Conservation (phyloP, 1,139 yeast species). For the Torulaspora globosa region DNA sequence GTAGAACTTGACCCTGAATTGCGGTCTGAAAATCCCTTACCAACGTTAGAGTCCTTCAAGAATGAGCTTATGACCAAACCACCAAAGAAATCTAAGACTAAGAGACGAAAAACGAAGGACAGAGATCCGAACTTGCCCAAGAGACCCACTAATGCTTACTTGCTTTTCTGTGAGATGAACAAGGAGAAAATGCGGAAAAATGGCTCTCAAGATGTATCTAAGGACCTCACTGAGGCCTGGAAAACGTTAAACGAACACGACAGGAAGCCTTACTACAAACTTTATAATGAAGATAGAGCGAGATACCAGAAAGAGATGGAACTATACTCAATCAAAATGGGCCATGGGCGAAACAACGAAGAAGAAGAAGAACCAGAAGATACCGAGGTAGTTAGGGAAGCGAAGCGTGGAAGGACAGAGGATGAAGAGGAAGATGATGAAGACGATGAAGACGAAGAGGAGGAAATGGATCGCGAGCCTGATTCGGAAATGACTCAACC, state of each 20-base stretch:
- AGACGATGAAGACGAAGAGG: conserved; percentile 23
- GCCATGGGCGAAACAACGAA: conserved; percentile 10
- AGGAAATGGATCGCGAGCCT: conserved; percentile 23
- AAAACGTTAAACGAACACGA: conserved; percentile 65
- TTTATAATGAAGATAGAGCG: conserved; percentile 74
- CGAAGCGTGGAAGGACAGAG: conserved; percentile 24
- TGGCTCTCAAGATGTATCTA: conserved; percentile 63
- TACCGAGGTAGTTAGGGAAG: conserved; percentile 25
- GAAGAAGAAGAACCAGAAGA: conserved; percentile 20
- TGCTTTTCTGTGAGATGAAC: conserved; percentile 81
- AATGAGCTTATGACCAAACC: conserved; percentile 30
- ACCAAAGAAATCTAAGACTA: conserved; percentile 32
- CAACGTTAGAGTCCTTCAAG: conserved; percentile 31
- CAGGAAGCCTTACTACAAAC: conserved; percentile 67
- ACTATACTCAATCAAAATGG: conserved; percentile 44
- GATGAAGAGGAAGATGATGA: conserved; percentile 28
- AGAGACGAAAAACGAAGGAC: conserved; percentile 35
- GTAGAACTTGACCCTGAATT: conserved; percentile 36
- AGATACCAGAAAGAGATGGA: conserved; percentile 74
- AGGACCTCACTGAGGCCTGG: conserved; percentile 84
- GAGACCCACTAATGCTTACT: conserved; percentile 84
- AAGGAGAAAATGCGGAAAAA: conserved; percentile 64
- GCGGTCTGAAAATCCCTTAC: conserved; percentile 32
- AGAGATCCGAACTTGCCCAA: conserved; percentile 85
- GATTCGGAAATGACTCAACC: conserved; percentile 20